phyloP scores from a whole-genome alignment of 2,329 filamentous ascomycete species.

The Fusarium marasasianum region DNA sequence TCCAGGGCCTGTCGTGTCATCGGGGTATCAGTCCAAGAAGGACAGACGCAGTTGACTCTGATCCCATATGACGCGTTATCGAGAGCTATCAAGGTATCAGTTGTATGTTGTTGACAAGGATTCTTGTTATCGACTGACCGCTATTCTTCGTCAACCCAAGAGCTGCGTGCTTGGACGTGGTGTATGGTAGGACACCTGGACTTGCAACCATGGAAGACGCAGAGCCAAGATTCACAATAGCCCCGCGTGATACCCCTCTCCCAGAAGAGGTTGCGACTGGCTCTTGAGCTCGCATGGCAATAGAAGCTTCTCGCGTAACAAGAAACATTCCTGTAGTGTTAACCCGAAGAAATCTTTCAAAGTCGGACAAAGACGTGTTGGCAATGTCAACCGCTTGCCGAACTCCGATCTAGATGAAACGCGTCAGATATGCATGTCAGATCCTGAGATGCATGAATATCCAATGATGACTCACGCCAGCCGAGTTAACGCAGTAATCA shows the following conservation, averaged over 20 bases:
- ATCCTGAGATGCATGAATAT: not conserved
- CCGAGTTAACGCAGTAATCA: not conserved
- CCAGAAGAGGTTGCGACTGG: not conserved
- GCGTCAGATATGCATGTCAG: not conserved
- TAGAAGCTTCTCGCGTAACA: not conserved
- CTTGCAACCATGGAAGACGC: not conserved
- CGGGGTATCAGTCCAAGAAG: not conserved
- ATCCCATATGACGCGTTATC: not conserved
- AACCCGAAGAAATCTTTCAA: not conserved
- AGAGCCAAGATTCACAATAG: not conserved
- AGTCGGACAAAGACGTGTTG: not conserved
- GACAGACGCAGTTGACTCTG: not conserved
- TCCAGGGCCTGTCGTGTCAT: not conserved
- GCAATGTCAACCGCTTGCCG: not conserved
- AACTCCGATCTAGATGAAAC: not conserved
- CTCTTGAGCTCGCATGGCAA: not conserved
- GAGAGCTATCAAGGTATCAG: not conserved
- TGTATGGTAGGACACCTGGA: not conserved
- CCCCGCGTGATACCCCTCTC: not conserved
- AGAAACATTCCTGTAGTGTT: not conserved
- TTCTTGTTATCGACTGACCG: not conserved
- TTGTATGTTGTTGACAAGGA: rapidly evolving
- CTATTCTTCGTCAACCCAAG: not conserved
- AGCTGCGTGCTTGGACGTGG: not conserved
- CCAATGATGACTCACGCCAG: not conserved